Conservation (phyloP, 805 yeast genomes). For the Zygoascus ofunaensis region DNA sequence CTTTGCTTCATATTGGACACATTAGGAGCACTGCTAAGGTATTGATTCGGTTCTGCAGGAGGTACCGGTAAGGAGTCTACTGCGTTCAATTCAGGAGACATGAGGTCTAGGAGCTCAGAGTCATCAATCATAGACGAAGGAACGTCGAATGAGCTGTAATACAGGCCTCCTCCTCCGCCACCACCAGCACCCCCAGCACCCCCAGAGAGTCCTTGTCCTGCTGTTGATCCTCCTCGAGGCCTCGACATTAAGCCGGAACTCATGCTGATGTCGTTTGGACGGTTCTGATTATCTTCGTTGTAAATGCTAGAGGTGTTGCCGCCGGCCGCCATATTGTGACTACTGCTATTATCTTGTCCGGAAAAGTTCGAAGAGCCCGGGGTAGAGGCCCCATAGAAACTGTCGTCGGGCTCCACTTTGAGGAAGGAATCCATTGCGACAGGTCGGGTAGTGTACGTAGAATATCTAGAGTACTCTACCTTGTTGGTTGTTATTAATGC, state of each 20-base stretch:
- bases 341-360: no score
- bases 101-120: slow-evolving; percentile 18
- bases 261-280: not conserved
- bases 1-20: not conserved
- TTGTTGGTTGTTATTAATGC: no score
- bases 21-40: not conserved
- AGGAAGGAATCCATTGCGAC: slow-evolving; percentile 2
- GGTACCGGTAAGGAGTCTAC: not conserved
- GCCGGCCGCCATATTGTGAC: not conserved
- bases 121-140: slow-evolving; percentile 17
- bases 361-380: not conserved
- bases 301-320: not conserved
- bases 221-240: slow-evolving; percentile 2
- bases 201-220: not conserved
- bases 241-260: no score
- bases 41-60: not conserved
- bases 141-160: slow-evolving; percentile 1
- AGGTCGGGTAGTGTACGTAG: not conserved
- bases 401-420: slow-evolving; percentile 1
- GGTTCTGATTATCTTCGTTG: no score
- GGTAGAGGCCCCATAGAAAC: not conserved
- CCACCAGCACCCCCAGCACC: not conserved
- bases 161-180: not conserved
- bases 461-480: not conserved
- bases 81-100: slow-evolving; percentile 9